phyloP scores from a whole-genome alignment of 1,284 basidiomycete species.

The Marasmius sp. region DNA sequence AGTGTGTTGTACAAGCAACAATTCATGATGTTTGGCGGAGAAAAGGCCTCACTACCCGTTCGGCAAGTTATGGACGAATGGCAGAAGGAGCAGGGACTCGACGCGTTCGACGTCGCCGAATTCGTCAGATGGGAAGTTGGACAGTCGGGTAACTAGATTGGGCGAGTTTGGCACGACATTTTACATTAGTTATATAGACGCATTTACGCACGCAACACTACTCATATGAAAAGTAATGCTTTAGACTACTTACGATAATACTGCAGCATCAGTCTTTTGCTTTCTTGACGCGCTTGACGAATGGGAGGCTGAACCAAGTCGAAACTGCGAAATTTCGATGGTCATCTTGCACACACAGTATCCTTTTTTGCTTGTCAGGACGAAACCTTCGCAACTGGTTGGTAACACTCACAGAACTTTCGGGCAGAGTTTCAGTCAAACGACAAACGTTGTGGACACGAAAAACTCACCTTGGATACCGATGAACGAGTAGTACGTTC shows the following conservation, averaged over 20 bases:
- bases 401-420: not conserved
- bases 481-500: slow-evolving; percentile 58
- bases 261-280: not conserved
- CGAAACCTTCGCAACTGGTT: not conserved
- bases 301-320: slow-evolving; percentile 44
- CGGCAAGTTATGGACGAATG: slow-evolving; percentile 66
- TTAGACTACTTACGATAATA: not conserved
- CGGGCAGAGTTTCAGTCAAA: not conserved
- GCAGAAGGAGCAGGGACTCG: slow-evolving; percentile 56
- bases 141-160: slow-evolving; percentile 27
- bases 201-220: not conserved
- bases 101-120: slow-evolving; percentile 53
- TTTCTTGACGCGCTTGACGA: slow-evolving; percentile 28
- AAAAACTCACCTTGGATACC: slow-evolving; percentile 55
- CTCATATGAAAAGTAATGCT: not conserved
- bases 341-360: slow-evolving; percentile 58
- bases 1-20: slow-evolving; percentile 78
- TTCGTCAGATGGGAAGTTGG: slow-evolving; percentile 72
- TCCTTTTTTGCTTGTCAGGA: slow-evolving; percentile 30
- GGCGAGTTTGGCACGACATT: not conserved
- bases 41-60: slow-evolving; percentile 56
- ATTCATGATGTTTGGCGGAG: slow-evolving; percentile 73
- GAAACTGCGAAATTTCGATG: slow-evolving; percentile 46
- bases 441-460: not conserved
- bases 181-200: not conserved